Evolutionary conservation across 331 rosid genomes (phyloP).

Genomic region (Quercus lobata): DNA sequence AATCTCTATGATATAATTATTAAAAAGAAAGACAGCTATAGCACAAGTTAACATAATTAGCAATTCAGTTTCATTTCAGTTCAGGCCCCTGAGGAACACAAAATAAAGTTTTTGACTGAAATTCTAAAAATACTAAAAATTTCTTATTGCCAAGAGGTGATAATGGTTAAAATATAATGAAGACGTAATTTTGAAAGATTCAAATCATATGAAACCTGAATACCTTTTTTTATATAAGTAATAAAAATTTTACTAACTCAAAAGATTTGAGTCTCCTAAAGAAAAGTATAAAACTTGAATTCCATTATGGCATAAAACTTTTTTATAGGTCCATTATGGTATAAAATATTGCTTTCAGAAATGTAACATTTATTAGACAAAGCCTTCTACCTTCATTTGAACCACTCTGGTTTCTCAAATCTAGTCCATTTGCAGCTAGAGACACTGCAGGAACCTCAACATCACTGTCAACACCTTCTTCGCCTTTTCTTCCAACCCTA

Average conservation of each 20-base stretch:
- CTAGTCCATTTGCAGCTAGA: constrained; percentile 49
- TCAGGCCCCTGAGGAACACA: neutral
- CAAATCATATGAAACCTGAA: neutral
- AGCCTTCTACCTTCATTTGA: constrained; percentile 52
- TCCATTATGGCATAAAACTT: neutral
- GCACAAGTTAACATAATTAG: neutral
- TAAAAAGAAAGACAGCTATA: neutral
- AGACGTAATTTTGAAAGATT: neutral
- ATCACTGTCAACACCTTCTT: constrained; percentile 39
- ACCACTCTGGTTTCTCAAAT: constrained; percentile 44
- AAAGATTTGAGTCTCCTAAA: no score
- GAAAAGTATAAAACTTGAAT: neutral
- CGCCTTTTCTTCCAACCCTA: constrained; percentile 75
- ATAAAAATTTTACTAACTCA: no score
- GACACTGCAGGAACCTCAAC: constrained; percentile 26
- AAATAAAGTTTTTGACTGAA: neutral
- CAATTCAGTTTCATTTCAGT: neutral
- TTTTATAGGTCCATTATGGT: neutral
- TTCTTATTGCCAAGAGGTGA: neutral
- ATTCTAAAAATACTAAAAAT: neutral
- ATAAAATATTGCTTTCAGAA: neutral
- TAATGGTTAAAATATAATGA: neutral
- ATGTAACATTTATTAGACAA: constrained; percentile 28
- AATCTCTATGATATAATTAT: neutral
- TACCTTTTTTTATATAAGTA: neutral